Percentiles rank a stretch among this genome's conserved stretches.
These are phyloP conservation scores for Dryas drummondii DNA, from an alignment of 306 rosid genomes.

Conservation along the genomic window DNA sequence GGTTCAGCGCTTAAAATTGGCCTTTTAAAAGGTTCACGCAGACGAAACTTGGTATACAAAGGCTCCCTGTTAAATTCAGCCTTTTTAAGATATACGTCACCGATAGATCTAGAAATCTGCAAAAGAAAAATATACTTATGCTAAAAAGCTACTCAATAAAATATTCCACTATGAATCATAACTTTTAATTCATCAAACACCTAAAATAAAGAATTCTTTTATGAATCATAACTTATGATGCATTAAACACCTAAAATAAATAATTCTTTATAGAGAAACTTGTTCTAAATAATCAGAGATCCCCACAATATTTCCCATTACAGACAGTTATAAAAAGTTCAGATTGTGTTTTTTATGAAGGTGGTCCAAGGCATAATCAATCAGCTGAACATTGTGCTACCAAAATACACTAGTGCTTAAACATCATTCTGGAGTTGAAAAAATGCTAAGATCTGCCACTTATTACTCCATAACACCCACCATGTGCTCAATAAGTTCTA, in stretches of 20 bases:
- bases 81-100: slow-evolving; percentile 75
- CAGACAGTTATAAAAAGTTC: not conserved
- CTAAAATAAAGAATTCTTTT: not conserved
- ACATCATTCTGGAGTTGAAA: not conserved
- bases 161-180: not conserved
- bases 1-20: slow-evolving; percentile 91
- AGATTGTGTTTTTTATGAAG: not conserved
- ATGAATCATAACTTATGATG: not conserved
- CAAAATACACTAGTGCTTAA: not conserved
- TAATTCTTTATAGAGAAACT: not conserved
- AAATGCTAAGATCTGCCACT: not conserved
- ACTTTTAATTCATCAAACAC: not conserved
- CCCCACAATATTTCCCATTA: not conserved
- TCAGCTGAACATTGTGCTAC: not conserved
- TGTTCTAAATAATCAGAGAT: not conserved
- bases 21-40: slow-evolving; percentile 64
- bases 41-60: slow-evolving; percentile 67
- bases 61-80: slow-evolving; percentile 85
- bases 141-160: not conserved
- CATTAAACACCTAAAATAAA: not conserved
- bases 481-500: not conserved
- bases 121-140: not conserved
- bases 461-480: not conserved
- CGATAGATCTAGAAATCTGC: slow-evolving; percentile 85
- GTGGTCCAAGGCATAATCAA: not conserved